Base-by-base conservation (phyloP, 2,329 filamentous ascomycete species). In the Aureobasidium sp. region DNA sequence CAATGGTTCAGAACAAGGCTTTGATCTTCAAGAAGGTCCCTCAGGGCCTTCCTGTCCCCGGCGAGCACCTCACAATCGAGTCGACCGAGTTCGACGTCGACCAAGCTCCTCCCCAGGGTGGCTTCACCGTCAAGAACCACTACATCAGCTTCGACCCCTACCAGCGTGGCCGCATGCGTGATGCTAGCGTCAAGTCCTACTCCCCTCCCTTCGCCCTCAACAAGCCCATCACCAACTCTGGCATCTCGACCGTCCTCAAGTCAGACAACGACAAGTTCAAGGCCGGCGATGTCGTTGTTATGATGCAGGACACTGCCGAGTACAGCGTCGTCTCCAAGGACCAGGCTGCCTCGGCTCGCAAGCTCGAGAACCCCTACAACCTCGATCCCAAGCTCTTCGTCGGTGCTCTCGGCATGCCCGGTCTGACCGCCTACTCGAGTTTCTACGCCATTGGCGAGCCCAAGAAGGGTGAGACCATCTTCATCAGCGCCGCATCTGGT, bases 141-240 rank as follows among this genome's bases (percentile, higher is more conserved):
- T 90, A 88, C 74, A 80, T 86, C 66, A 92, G 89, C 44, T 88
- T 88, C 76, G 91, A 96, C 74, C 91, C 91, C 1, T 96, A 95
- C 78, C 85, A 89, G 79, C 88, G 91, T 62, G 88, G 88, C 64
- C 84, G 84, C 67, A 92, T 96, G 88, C 86, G 90, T 52, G 75
- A 80, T 52, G 71, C 88, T 7, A 73, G 78, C 39, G 69, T 77
- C 71, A 84, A 88, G 76, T 91, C 88, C 11, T 94, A 91, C 78
- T 73, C 79, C 25, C 79, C 86, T 1, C 74, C 87, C 2, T 90
- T 86, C 70, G 72, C 79, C 17, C 73, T 89, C 51, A 80, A 81
- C 71, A 75, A 83, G 68, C 84, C 89, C 65, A 82, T 96, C 65
- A 76, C 75, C 67, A 92, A 87, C 75, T 74, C 74, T 67, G 80